A percentile compares a stretch with the other conserved stretches of the same genome.
Conservation (phyloP, 306 rosid genomes). For the Erythrophleum fordii region DNA sequence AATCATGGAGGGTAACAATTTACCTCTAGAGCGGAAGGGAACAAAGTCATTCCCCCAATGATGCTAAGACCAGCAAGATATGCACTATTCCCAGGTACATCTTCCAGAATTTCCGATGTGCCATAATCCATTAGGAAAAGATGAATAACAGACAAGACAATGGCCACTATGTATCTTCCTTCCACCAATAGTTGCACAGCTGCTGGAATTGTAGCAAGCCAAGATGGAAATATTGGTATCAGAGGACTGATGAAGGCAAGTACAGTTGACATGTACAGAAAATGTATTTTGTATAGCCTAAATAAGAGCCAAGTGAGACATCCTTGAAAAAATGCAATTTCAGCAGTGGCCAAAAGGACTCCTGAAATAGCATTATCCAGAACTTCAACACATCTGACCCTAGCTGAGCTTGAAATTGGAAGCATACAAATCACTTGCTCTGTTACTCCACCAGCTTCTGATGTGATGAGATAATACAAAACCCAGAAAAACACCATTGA, state of each 20-base stretch:
- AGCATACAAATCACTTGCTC: conserved; percentile 85
- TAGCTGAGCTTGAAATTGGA: conserved; percentile 68
- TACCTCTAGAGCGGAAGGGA: conserved; percentile 94
- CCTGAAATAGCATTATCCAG: conserved; percentile 93
- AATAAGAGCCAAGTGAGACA: conserved; percentile 93
- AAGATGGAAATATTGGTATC: conserved; percentile 80
- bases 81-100: conserved; percentile 86
- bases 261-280: conserved; percentile 87
- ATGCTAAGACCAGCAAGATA: conserved; percentile 95
- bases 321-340: conserved; percentile 88
- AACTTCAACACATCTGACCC: conserved; percentile 87
- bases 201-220: conserved; percentile 87
- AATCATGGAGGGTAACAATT: conserved; percentile 18
- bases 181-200: conserved; percentile 81
- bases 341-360: conserved; percentile 88
- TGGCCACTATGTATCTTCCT: conserved; percentile 75
- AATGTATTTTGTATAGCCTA: conserved; percentile 76
- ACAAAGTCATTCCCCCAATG: conserved; percentile 96
- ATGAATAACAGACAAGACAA: conserved; percentile 62
- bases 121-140: conserved; percentile 87
- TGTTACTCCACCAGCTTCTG: conserved; percentile 99
- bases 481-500: conserved; percentile 91
- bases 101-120: conserved; percentile 81
- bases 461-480: conserved; percentile 84
- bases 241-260: conserved; percentile 81